These are phyloP conservation scores for Fagopyrum homotropicum DNA, from an alignment of 148 eudicot genomes.

Conservation along the genomic window DNA sequence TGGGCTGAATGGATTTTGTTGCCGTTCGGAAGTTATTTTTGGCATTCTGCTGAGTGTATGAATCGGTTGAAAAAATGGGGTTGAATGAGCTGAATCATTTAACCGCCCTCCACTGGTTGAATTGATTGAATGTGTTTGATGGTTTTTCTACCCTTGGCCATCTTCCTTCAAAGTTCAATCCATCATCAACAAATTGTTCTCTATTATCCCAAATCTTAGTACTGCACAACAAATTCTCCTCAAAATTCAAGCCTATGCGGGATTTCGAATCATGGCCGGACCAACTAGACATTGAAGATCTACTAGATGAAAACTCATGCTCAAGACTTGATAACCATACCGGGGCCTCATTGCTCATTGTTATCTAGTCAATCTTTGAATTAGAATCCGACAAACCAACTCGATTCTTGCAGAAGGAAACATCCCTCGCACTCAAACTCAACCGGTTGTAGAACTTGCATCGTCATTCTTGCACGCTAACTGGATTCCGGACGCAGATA, in stretches of 20 bases:
- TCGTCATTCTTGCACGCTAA: constrained; percentile 66
- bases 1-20: too few species aligned
- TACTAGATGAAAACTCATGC: constrained; percentile 40
- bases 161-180: constrained; percentile 13
- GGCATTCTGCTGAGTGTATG: too few species aligned
- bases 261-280: constrained; percentile 27
- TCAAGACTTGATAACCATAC: constrained; percentile 30
- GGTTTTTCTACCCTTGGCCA: neutral
- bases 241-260: constrained; percentile 19
- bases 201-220: constrained; percentile 19
- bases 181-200: constrained; percentile 20
- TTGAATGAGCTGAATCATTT: too few species aligned
- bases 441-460: constrained; percentile 56
- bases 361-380: constrained; percentile 28
- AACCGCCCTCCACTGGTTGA: too few species aligned
- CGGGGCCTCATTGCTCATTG: constrained; percentile 33
- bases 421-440: constrained; percentile 38
- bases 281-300: constrained; percentile 39
- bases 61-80: too few species aligned
- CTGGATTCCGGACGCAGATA: constrained; percentile 55
- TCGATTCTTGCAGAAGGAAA: constrained; percentile 15
- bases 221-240: constrained; percentile 21
- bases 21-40: too few species aligned
- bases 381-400: constrained; percentile 20
- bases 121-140: too few species aligned